These are phyloP conservation scores for Schizosaccharomyces octosporus DNA, from an alignment of 805 yeast species.

Conservation along the genomic window DNA sequence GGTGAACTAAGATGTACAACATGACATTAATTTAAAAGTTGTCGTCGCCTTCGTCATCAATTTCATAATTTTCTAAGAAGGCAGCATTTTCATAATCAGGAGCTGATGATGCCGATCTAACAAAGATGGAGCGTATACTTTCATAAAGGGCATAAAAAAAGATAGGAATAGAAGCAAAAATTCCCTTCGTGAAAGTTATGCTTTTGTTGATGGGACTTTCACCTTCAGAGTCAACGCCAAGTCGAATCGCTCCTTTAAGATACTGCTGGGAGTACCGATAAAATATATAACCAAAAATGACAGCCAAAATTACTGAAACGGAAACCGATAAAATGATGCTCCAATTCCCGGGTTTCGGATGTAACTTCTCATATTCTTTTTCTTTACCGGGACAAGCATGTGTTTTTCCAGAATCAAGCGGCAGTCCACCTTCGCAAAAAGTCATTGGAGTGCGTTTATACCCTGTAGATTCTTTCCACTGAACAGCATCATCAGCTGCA, in stretches of 20 bases:
- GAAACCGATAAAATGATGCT: constrained; percentile 28
- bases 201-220: neutral
- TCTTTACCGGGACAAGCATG: constrained; percentile 77
- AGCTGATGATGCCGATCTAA: neutral
- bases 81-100: neutral
- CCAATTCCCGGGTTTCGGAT: constrained; percentile 32
- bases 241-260: constrained; percentile 62
- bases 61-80: neutral
- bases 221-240: constrained; percentile 33
- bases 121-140: neutral
- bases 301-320: constrained; percentile 29
- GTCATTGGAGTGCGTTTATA: constrained; percentile 67
- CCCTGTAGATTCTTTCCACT: constrained; percentile 75
- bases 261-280: constrained; percentile 56
- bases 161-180: neutral
- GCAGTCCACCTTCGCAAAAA: constrained; percentile 62
- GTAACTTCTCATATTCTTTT: constrained; percentile 27
- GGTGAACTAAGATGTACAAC: too few relatives aligned
- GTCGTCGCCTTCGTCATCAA: neutral
- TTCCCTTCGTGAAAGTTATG: neutral
- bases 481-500: constrained; percentile 26
- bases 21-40: neutral
- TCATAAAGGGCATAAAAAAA: neutral
- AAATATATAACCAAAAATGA: constrained; percentile 38
- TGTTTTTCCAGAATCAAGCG: constrained; percentile 38